Evolutionary conservation across 2,329 filamentous ascomycete species (phyloP).

Genomic region (Diaporthe sp.): DNA sequence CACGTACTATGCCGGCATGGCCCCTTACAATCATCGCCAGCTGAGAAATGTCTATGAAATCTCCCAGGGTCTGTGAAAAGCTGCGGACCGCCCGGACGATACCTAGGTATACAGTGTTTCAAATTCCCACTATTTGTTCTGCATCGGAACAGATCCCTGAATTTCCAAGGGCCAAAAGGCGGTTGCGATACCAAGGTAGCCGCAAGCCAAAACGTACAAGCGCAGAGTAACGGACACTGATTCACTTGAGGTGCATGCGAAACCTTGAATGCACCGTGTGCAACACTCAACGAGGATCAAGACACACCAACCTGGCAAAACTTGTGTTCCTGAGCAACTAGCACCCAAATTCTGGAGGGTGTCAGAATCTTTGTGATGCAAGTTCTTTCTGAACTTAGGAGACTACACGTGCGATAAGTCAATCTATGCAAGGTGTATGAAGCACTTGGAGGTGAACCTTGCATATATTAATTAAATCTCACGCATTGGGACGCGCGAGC

Average conservation of each 20-base stretch:
- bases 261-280: neutral
- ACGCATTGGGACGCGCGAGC: neutral
- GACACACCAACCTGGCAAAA: neutral
- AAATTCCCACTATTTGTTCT: neutral
- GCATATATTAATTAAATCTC: neutral
- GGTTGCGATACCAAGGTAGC: neutral
- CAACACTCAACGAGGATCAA: neutral
- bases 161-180: neutral
- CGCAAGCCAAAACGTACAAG: neutral
- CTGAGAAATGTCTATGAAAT: neutral
- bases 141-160: neutral
- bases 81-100: too few relatives aligned
- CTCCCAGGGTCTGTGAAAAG: too few relatives aligned
- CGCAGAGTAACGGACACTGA: neutral
- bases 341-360: neutral
- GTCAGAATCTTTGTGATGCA: neutral
- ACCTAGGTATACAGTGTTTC: neutral
- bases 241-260: too few relatives aligned
- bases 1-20: too few relatives aligned
- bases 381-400: neutral
- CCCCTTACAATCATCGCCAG: too few relatives aligned
- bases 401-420: neutral
- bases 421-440: too few relatives aligned
- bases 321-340: neutral
- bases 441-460: neutral